These are phyloP conservation scores for Pseudopyricularia cyperi DNA, from an alignment of 2,329 filamentous ascomycete genomes.

Conservation along the genomic window DNA sequence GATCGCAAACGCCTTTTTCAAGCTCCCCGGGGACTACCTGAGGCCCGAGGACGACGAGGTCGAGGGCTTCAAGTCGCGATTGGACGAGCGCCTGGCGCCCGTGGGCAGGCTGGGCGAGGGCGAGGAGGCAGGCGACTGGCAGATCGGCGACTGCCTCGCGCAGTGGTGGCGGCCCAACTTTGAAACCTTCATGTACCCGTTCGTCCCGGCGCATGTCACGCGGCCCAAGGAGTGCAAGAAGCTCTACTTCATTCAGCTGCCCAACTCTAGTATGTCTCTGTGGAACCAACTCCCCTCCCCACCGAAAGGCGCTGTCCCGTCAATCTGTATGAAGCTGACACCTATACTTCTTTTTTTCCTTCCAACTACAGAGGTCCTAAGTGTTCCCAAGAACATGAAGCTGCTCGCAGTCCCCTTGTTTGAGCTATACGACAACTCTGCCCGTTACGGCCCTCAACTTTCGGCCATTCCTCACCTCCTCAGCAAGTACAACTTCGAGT, in stretches of 20 bases:
- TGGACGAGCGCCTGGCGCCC: conserved; percentile 88
- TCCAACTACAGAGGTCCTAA: conserved; percentile 61
- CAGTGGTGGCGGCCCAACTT: conserved; percentile 99
- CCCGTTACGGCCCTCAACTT: conserved; percentile 86
- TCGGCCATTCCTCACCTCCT: conserved; percentile 92
- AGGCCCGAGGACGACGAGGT: conserved; percentile 82
- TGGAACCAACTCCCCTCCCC: no score
- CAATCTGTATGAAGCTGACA: background rate
- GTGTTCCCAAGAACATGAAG: conserved; percentile 99
- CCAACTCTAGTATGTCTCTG: conserved; percentile 64
- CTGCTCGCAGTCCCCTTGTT: conserved; percentile 92
- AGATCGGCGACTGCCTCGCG: conserved; percentile 85
- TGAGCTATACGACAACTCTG: conserved; percentile 96
- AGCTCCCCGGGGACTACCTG: conserved; percentile 92
- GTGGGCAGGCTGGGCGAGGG: conserved; percentile 78
- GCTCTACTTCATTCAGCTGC: conserved; percentile 91
- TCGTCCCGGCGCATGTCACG: conserved; percentile 90
- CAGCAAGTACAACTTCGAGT: conserved; percentile 94
- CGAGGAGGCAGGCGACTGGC: conserved; percentile 77
- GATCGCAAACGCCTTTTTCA: conserved; percentile 99
- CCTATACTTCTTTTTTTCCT: background rate
- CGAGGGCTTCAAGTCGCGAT: conserved; percentile 80
- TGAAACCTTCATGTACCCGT: conserved; percentile 99
- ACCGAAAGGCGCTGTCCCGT: background rate
- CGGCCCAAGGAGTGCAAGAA: conserved; percentile 99